Evolutionary conservation across 169 alveolate genomes (phyloP).

Genomic region (Amoebophrya sp.): DNA sequence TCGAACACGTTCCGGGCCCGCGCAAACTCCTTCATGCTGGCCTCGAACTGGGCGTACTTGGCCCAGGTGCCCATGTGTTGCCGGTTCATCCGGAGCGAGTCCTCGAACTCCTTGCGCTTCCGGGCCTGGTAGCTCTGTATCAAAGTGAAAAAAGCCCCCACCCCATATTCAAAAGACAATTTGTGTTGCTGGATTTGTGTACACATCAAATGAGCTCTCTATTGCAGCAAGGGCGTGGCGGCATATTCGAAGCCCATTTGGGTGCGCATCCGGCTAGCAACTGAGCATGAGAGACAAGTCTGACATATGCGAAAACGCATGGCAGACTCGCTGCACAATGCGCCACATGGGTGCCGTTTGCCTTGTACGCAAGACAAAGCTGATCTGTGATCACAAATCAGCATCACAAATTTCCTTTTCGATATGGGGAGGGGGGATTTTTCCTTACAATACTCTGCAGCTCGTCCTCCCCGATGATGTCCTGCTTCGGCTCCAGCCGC

Average conservation of each 20-base stretch:
- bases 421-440: no score
- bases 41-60: conserved; percentile 97
- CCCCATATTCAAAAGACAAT: no score
- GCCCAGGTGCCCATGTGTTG: conserved; percentile 93
- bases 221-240: background rate
- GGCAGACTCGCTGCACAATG: no score
- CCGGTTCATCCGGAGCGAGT: conserved; percentile 83
- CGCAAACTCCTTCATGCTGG: conserved; percentile 80
- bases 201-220: background rate
- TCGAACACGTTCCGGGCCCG: conserved; percentile 93
- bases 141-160: no score
- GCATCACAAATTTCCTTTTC: no score
- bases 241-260: background rate
- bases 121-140: conserved; percentile 54
- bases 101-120: conserved; percentile 93
- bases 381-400: no score
- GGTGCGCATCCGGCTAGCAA: no score
- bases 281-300: no score
- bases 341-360: no score
- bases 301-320: no score
- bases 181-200: background rate
- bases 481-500: conserved; percentile 63
- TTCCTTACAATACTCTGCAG: no score
- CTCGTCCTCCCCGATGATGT: conserved; percentile 87
- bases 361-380: no score